Conservation (phyloP, 345 rosid species). For the Sonneratia caseolaris region DNA sequence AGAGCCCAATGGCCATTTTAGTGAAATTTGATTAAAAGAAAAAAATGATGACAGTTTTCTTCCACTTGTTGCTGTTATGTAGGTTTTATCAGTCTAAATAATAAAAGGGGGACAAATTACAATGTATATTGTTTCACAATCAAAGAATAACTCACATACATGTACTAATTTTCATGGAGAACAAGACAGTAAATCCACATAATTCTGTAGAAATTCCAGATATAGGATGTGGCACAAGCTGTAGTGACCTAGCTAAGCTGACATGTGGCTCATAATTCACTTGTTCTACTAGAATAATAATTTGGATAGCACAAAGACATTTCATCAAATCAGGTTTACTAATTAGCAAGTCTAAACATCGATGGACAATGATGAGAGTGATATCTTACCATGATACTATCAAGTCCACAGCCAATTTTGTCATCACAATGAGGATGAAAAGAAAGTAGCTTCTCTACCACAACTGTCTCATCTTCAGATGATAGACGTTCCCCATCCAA, state of each 20-base stretch:
- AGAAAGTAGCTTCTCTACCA: slow-evolving; percentile 54
- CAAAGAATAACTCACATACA: not conserved
- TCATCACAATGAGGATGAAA: slow-evolving; percentile 63
- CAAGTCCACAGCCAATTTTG: slow-evolving; percentile 72
- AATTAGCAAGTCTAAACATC: not conserved
- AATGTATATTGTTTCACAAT: not conserved
- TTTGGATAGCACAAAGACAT: not conserved
- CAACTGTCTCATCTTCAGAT: slow-evolving; percentile 12
- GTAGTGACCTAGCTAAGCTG: not conserved
- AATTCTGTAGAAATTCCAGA: not conserved
- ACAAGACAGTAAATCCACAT: not conserved
- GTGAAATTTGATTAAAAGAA: not conserved
- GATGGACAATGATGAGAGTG: not conserved
- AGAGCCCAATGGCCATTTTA: not conserved
- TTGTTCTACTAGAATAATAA: not conserved
- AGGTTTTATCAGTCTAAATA: not conserved
- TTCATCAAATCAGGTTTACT: not conserved
- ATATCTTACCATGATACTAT: slow-evolving; percentile 53
- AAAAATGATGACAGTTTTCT: not conserved
- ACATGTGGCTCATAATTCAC: not conserved
- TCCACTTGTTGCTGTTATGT: not conserved
- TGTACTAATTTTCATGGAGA: not conserved
- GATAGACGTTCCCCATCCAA: slow-evolving; percentile 3
- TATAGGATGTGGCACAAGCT: not conserved
- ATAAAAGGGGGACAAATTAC: not conserved